Conservation (phyloP, 164 flowering plant genomes). For the Cinnamomum micranthum region DNA sequence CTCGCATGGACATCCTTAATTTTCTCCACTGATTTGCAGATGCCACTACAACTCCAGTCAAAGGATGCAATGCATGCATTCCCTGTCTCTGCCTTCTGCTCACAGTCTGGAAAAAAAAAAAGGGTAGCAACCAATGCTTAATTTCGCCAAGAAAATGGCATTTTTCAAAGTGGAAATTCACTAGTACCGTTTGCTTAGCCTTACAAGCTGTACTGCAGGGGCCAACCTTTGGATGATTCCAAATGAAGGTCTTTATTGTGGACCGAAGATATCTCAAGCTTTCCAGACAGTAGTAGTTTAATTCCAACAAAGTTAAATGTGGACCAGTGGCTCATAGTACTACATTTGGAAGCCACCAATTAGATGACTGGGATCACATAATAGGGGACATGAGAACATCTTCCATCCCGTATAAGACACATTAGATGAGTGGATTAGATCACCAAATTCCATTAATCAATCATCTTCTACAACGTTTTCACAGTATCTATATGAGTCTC, state of each 20-base stretch:
- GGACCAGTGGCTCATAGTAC: neutral
- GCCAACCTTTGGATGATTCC: neutral
- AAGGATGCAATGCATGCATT: constrained; percentile 74
- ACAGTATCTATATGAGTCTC: neutral
- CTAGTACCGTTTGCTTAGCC: neutral
- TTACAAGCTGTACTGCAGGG: neutral
- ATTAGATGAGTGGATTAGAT: neutral
- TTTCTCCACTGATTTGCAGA: constrained; percentile 78
- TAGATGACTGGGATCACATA: neutral
- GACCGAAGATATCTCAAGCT: neutral
- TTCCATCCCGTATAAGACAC: neutral
- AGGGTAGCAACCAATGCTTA: neutral
- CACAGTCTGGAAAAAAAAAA: constrained; percentile 51
- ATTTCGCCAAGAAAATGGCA: neutral
- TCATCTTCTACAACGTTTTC: neutral
- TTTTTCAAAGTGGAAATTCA: neutral
- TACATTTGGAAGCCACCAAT: neutral
- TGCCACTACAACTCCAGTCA: constrained; percentile 92
- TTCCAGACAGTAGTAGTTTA: neutral
- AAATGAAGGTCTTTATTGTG: neutral
- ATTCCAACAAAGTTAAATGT: neutral
- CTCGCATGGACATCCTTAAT: constrained; percentile 62
- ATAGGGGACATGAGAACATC: neutral
- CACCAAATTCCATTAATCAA: neutral
- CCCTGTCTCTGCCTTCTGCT: constrained; percentile 84